Conservation (phyloP, 2,329 filamentous ascomycete genomes). For the Epichloe scottii region DNA sequence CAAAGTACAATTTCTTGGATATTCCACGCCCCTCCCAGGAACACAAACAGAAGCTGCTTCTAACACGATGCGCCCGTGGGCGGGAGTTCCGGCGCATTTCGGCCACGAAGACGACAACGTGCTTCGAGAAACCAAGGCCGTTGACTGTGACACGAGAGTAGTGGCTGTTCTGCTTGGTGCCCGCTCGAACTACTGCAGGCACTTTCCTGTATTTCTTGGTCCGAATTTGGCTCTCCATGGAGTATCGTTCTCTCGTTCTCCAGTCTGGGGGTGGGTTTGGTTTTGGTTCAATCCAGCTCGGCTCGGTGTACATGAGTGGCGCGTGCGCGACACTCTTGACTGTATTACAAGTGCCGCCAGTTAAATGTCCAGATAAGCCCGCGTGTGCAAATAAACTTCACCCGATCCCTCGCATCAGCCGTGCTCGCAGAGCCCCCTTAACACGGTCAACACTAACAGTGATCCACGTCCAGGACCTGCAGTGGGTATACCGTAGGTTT, state of each 20-base stretch:
- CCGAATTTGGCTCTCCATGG: background rate
- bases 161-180: conserved; percentile 5
- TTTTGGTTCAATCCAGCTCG: too few species aligned
- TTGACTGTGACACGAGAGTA: background rate
- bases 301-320: background rate
- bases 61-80: conserved; percentile 2
- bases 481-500: too few species aligned
- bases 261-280: background rate
- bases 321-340: background rate
- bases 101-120: conserved; percentile 15
- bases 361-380: background rate
- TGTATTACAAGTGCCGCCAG: background rate
- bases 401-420: background rate
- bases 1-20: background rate
- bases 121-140: conserved; percentile 6
- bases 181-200: conserved; percentile 4
- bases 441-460: background rate
- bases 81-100: conserved; percentile 11
- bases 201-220: background rate
- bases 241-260: background rate
- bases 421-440: background rate
- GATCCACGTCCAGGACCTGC: background rate
- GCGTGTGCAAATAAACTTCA: conserved; percentile 1
- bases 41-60: background rate
- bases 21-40: background rate